Evolutionary conservation across 805 yeast species (phyloP), one percentile per base, ranked within the genome.

Genomic region (Wickerhamomyces chambardii): DNA sequence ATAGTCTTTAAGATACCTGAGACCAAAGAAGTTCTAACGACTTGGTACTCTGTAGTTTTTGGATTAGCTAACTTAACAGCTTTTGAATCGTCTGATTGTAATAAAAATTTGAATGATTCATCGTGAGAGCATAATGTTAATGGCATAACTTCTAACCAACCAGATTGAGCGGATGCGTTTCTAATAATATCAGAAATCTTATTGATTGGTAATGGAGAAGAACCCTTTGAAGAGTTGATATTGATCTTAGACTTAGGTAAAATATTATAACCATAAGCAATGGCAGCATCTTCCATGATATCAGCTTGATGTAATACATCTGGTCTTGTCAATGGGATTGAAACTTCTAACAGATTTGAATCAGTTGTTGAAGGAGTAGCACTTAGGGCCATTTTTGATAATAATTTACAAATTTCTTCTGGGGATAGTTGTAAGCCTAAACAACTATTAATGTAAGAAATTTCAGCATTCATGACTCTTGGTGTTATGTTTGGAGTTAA

Each of bases 231-330:
- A 9, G 95, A 74, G 38, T 79, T 79, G 24, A 85, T 70, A 45
- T 86, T 73, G 53, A 92, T 85, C 45, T 73, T 73, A 34, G 92
- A 78, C 63, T 80, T 85, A 43, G 72, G 73, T 53, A 92, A 70
- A 56, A 84, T 86, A 64, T 89, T 83, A 70, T 82, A 92, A 38
- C 98, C 99, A 56, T 86, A 92, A 22, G 86, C 94, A 54, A 92
- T 82, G 32, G 96, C 98, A 33, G 90, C 95, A 60, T 92, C 99
- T 63, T 92, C 99, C 95, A 92, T 84, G 46, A 92, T 80, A 63
- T 92, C 99, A 70, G 97, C 90, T 58, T 86, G 95, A 61, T 92
- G 99, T 52, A 92, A 70, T 42, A 92, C 74, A 61, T 92, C 99
- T 10, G 97, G 79, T 68, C 99, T 83, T 28, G 98, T 92, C 51